These are phyloP conservation scores for Areca catechu DNA, from an alignment of 176 grass and related monocot genomes.

Conservation along the genomic window DNA sequence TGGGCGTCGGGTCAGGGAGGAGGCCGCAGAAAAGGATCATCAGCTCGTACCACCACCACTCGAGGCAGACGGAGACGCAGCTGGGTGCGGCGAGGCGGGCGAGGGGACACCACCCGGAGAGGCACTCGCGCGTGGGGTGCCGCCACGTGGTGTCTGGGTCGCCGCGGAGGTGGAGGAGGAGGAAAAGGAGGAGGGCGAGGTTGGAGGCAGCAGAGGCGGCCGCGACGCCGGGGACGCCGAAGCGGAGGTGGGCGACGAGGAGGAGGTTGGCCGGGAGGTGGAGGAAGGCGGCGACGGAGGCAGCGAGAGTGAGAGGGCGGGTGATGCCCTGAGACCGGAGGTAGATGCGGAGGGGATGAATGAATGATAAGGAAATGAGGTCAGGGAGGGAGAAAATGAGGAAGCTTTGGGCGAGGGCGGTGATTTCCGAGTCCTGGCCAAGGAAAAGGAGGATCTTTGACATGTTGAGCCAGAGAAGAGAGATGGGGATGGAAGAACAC, in stretches of 20 bases:
- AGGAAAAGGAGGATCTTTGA: slow-evolving; percentile 61
- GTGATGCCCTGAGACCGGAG: slow-evolving; percentile 84
- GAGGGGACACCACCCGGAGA: slow-evolving; percentile 62
- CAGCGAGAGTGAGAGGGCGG: slow-evolving; percentile 49
- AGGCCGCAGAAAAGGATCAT: slow-evolving; percentile 96
- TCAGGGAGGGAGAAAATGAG: slow-evolving; percentile 77
- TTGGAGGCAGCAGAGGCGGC: slow-evolving; percentile 71
- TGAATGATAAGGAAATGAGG: slow-evolving; percentile 76
- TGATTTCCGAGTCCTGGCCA: slow-evolving; percentile 76
- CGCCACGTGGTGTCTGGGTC: slow-evolving; percentile 14
- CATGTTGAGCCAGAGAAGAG: slow-evolving; percentile 66
- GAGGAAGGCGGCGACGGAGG: slow-evolving; percentile 36
- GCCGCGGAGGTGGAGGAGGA: slow-evolving; percentile 32
- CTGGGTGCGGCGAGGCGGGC: slow-evolving; percentile 56
- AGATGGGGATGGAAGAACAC: slow-evolving; percentile 82
- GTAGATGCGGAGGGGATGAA: slow-evolving; percentile 85
- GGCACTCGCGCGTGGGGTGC: slow-evolving; percentile 33
- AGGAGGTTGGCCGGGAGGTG: slow-evolving; percentile 64
- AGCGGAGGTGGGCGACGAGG: slow-evolving; percentile 39
- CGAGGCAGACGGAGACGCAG: slow-evolving; percentile 87
- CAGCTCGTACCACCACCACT: slow-evolving; percentile 99
- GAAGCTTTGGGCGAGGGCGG: slow-evolving; percentile 51
- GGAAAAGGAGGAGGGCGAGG: slow-evolving; percentile 42
- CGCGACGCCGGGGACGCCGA: slow-evolving; percentile 52
- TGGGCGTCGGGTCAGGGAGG: slow-evolving; percentile 60